Percentiles rank a stretch among this genome's conserved stretches.
These are phyloP conservation scores for Tuber calosporum DNA, from an alignment of 495 filamentous ascomycete genomes.

Conservation along the genomic window DNA sequence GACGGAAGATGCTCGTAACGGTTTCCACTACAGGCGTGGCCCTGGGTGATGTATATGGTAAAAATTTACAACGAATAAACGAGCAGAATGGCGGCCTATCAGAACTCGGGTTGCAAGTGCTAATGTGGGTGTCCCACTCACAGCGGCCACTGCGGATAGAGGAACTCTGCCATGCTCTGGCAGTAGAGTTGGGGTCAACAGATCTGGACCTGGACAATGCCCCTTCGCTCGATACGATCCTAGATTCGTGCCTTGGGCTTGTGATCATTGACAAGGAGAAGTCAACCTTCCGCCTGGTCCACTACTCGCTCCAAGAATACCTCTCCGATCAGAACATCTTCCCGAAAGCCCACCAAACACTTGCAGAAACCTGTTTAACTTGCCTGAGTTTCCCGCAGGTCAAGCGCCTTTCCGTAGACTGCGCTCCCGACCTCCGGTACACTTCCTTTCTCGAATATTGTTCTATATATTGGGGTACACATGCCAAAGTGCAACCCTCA, in stretches of 20 bases:
- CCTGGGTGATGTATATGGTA: background rate
- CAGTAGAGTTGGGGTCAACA: background rate
- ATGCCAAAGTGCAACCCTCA: background rate
- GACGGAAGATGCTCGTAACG: background rate
- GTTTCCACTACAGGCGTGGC: background rate
- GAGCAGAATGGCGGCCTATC: background rate
- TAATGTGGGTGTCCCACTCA: background rate
- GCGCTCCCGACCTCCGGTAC: background rate
- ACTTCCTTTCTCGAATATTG: background rate
- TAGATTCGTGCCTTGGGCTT: background rate
- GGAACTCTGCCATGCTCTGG: background rate
- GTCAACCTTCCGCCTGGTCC: background rate
- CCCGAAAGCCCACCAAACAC: background rate
- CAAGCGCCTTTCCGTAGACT: background rate
- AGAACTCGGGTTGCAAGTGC: background rate
- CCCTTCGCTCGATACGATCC: background rate
- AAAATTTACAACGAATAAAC: background rate
- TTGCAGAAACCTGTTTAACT: background rate
- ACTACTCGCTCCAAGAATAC: background rate
- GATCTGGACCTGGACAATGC: background rate
- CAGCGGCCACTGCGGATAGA: background rate
- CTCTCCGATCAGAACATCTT: background rate
- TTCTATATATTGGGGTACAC: background rate
- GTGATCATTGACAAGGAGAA: background rate
- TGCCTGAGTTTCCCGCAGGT: background rate